Evolutionary conservation across 2,329 filamentous ascomycete species (phyloP).

Genomic region (Aspergillus nomiae): DNA sequence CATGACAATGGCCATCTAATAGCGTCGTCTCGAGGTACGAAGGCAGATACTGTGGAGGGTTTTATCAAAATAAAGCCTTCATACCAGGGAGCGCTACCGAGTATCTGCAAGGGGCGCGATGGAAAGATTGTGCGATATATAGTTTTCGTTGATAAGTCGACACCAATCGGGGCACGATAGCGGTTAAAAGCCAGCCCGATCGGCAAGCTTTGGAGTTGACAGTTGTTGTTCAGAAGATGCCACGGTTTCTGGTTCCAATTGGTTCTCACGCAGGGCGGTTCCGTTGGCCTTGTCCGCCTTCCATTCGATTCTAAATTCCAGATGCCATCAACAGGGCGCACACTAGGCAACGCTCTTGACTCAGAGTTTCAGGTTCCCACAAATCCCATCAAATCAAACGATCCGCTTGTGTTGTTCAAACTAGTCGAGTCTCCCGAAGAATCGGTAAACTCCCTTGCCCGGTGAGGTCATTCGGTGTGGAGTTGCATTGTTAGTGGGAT

Average conservation of each 20-base stretch:
- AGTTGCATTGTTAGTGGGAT: neutral
- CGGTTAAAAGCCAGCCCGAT: neutral
- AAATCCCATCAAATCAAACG: neutral
- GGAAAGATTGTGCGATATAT: neutral
- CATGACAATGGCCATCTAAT: slow-evolving; percentile 7
- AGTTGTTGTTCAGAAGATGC: slow-evolving; percentile 6
- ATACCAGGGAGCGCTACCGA: neutral
- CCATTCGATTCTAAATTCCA: slow-evolving; percentile 35
- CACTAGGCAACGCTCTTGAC: slow-evolving; percentile 13
- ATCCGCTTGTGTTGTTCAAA: neutral
- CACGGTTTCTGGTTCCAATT: slow-evolving; percentile 9
- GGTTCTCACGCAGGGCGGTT: neutral
- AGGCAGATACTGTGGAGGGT: neutral
- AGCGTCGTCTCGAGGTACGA: neutral
- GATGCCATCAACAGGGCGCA: slow-evolving; percentile 31
- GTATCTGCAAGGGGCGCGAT: neutral
- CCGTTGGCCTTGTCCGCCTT: slow-evolving; percentile 22
- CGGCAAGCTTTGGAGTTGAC: slow-evolving; percentile 2
- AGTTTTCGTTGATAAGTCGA: neutral
- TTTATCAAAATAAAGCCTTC: neutral
- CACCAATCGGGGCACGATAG: neutral
- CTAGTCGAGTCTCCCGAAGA: too few species aligned
- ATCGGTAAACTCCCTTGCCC: neutral
- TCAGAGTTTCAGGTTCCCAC: neutral
- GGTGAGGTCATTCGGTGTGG: neutral